phyloP scores from a whole-genome alignment of 1,284 basidiomycete genomes.

The Melampsora larici-populina region DNA sequence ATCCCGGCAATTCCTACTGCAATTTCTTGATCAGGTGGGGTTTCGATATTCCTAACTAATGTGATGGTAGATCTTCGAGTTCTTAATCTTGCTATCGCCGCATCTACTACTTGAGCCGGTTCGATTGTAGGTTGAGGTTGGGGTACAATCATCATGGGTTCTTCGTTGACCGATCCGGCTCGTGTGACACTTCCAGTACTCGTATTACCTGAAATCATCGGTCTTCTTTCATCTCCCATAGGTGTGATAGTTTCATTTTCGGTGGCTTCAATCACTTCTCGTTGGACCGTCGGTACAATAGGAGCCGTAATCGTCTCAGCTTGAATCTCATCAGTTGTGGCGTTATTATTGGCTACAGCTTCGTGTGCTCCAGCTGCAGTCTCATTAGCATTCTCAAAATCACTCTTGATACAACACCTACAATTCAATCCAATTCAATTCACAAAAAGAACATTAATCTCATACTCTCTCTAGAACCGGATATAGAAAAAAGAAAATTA shows the following conservation, averaged over 20 bases:
- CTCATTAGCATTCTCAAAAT: slow-evolving; percentile 20
- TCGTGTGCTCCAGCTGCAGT: neutral
- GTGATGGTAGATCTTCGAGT: neutral
- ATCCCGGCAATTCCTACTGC: neutral
- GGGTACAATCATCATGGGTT: neutral
- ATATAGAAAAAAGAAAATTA: neutral
- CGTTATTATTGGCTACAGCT: neutral
- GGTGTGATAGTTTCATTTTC: neutral
- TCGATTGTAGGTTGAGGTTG: neutral
- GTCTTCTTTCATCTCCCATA: neutral
- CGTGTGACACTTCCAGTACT: neutral
- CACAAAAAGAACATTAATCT: neutral
- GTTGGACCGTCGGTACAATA: neutral
- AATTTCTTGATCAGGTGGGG: slow-evolving; percentile 33
- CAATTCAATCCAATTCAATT: neutral
- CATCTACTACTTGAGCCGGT: slow-evolving; percentile 18
- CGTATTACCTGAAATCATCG: too few species aligned
- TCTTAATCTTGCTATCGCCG: slow-evolving; percentile 36
- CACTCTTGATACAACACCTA: slow-evolving; percentile 1
- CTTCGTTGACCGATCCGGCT: neutral
- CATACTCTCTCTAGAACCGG: neutral
- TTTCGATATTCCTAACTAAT: slow-evolving; percentile 12
- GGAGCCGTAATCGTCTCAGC: slow-evolving; percentile 15
- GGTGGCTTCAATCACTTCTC: neutral
- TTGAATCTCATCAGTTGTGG: neutral